phyloP scores from a whole-genome alignment of 192 early-diverging fungal genomes.

The Rhizoclosmatium sp. region DNA sequence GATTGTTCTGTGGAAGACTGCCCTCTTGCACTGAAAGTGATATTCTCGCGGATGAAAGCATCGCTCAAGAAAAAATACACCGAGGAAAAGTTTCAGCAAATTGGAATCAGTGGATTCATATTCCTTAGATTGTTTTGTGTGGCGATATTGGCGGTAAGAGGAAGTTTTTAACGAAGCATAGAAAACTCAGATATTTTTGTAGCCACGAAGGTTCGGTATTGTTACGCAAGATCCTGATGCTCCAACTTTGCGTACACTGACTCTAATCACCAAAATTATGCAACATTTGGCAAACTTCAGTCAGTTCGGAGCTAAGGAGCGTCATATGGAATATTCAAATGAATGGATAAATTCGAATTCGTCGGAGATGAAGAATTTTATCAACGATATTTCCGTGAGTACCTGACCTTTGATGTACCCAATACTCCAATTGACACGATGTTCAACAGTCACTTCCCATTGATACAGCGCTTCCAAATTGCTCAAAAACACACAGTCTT shows the following conservation, averaged over 20 bases:
- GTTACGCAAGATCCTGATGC: conserved; percentile 50
- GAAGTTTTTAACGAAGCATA: too few species aligned
- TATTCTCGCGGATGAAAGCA: conserved; percentile 35
- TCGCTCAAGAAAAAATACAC: conserved; percentile 23
- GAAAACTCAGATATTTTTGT: conserved; percentile 9
- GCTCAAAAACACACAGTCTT: neutral
- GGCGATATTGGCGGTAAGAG: conserved; percentile 58
- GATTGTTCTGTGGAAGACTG: conserved; percentile 36
- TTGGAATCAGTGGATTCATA: conserved; percentile 63
- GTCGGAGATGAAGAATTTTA: conserved; percentile 56
- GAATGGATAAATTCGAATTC: conserved; percentile 57
- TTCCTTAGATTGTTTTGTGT: conserved; percentile 68
- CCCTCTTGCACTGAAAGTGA: conserved; percentile 35
- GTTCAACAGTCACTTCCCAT: conserved; percentile 9
- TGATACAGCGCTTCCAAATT: conserved; percentile 4
- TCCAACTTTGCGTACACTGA: conserved; percentile 53
- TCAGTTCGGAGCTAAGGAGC: conserved; percentile 64
- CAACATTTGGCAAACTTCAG: conserved; percentile 69
- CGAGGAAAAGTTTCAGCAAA: conserved; percentile 47
- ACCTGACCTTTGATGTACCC: neutral
- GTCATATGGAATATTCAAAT: conserved; percentile 64
- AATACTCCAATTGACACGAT: neutral
- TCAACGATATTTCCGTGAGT: conserved; percentile 57
- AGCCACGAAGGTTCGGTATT: conserved; percentile 61
- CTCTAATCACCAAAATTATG: conserved; percentile 65